Base-by-base conservation (phyloP, 176 grass and related monocot species). In the Carex kokanica region DNA sequence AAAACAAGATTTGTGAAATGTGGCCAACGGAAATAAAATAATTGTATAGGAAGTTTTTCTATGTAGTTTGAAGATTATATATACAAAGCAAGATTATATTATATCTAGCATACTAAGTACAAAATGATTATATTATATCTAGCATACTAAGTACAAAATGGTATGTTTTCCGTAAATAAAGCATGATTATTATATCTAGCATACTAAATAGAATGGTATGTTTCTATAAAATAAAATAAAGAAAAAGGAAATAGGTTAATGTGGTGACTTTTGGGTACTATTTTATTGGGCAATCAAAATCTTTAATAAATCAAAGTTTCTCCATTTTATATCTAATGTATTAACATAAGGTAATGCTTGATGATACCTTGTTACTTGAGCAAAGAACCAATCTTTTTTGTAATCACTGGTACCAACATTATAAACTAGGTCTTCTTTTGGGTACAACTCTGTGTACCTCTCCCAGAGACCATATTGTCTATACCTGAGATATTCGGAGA, bases 361-460 rank as follows among this genome's bases (percentile, higher is more conserved):
- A 71, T 71, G 29, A 4, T 14, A 20, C 94, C 91, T 92, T 15
- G 89, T 92, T 56, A 94, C 94, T 24, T 97, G 94, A 2, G 91
- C 91, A 43, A 94, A 97, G 83, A 97, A 97, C 94, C 94, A 97
- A 71, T 97, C 90, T 49, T 77, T 97, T 40, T 60, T 87, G 69
- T 82, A 69, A 49, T 92, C 51, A 67, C 91, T 97, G 6, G 56
- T 14, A 5, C 90, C 88, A 53, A 97, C 52, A 2, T 11, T 90
- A 80, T 88, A 97, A 53, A 97, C 53, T 2, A 73, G 84, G 64
- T 97, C 91, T 13, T 45, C 18, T 0, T 38, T 15, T 0, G 91
- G 91, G 85, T 94, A 97, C 15, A 97, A 64, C 0, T 94, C 88
- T 2, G 84, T 68, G 62, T 92, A 97, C 77, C 91, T 88, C 57